Evolutionary conservation across 2,329 filamentous ascomycete species (phyloP), one percentile per base, ranked within the genome.

Genomic region (Epichloe hybrida): DNA sequence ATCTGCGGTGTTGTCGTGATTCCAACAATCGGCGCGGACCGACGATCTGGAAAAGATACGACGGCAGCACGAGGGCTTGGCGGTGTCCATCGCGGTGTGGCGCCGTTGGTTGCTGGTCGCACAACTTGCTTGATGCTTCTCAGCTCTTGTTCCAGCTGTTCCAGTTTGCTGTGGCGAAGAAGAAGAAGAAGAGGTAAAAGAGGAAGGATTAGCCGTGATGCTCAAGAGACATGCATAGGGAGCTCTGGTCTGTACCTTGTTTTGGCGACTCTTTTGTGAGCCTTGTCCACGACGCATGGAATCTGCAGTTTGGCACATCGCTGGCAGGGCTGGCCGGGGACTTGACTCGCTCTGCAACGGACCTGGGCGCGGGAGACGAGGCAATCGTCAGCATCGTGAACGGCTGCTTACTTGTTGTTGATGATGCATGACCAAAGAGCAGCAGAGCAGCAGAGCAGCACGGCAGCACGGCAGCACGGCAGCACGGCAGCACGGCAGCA

Each of bases 121-220:
- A 79, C 75, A 43, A 69, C 72, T 55, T 77, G 69, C 56, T 76
- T 77, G 57, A 78, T 77, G 58, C 64, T 73, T 54, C 68, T 71
- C n/a, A 79, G 69, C 58, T 78, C 75, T 53, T 74, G 71, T 48
- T 73, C 75, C 4, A 79, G 64, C 54, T 75, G 71, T 55, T 79
- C 76, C 3, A 79, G 64, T 58, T 79, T 79, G 57, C 76, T 78
- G 45, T 3, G 31, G 39, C 8, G 8, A 31, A 31, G 27, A 31
- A 9, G 27, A 31, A 31, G 27, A 11, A 31, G 27, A 9, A 8
- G 2, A 31, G 9, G 27, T n/a, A n/a, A n/a, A 3, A 31, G 27
- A 9, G 27, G 27, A 27, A 8, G 7, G 3, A 11, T 31, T 31
- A 31, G 27, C 7, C 27, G 27, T 11, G 27, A 31, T 31, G 1